phyloP scores from a whole-genome alignment of 2,329 filamentous ascomycete species.

The Neopestalotiopsis sp. region DNA sequence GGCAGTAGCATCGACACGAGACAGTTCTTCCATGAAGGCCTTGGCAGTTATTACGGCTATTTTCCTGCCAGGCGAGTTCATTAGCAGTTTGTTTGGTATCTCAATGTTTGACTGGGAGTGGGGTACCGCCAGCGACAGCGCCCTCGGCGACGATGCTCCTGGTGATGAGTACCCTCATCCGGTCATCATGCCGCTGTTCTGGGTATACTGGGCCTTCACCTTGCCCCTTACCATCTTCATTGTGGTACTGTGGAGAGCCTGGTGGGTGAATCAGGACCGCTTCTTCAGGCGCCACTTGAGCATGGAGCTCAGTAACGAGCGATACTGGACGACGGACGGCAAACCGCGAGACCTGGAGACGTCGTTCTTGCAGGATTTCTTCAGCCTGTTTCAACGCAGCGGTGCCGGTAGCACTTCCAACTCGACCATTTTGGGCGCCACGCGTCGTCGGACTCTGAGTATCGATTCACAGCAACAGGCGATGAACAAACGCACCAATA shows the following conservation, averaged over 20 bases:
- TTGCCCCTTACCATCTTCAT: conserved; percentile 49
- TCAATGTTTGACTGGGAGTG: conserved; percentile 51
- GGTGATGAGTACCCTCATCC: conserved; percentile 32
- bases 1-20: conserved; percentile 79
- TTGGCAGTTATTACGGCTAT: conserved; percentile 52
- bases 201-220: conserved; percentile 51
- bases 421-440: conserved; percentile 29
- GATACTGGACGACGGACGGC: conserved; percentile 52
- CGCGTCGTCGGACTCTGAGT: conserved; percentile 9
- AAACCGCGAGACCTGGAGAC: conserved; percentile 47
- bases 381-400: conserved; percentile 34
- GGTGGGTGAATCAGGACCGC: conserved; percentile 53
- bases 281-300: conserved; percentile 51
- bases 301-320: conserved; percentile 51
- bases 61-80: conserved; percentile 53
- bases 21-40: conserved; percentile 54
- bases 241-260: conserved; percentile 47
- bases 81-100: conserved; percentile 51
- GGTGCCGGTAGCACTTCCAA: conserved; percentile 29
- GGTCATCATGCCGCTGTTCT: conserved; percentile 46
- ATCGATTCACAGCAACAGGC: conserved; percentile 14
- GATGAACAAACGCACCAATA: conserved; percentile 7
- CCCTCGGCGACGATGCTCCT: conserved; percentile 36
- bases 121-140: conserved; percentile 33
- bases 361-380: conserved; percentile 49